A percentile compares a stretch with the other conserved stretches of the same genome.
Evolutionary conservation across 2,329 filamentous ascomycete genomes (phyloP).

Genomic region (Aspergillus sp.): DNA sequence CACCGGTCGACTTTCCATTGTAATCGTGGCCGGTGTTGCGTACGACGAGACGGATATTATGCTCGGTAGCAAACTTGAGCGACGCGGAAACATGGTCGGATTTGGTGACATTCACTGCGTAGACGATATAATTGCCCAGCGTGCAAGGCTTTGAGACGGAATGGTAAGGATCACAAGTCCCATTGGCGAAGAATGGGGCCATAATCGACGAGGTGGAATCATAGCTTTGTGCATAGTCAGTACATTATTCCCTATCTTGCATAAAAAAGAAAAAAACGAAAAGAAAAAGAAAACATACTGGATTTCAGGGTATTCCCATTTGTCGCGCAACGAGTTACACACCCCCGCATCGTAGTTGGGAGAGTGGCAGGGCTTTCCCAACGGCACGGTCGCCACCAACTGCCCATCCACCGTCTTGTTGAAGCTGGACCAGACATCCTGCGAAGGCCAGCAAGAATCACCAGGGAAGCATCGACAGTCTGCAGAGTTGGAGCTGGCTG

Average conservation of each 20-base stretch:
- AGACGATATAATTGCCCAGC: conserved; percentile 25
- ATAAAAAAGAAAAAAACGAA: neutral
- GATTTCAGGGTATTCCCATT: conserved; percentile 42
- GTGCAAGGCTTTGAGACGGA: conserved; percentile 21
- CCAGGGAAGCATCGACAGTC: conserved; percentile 48
- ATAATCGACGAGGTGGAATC: conserved; percentile 46
- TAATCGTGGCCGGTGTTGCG: conserved; percentile 40
- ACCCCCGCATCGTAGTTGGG: conserved; percentile 41
- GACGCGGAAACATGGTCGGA: conserved; percentile 18
- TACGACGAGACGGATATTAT: conserved; percentile 49
- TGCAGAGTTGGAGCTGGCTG: no score
- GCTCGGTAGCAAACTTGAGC: conserved; percentile 37
- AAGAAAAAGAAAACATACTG: conserved; percentile 33
- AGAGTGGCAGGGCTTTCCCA: conserved; percentile 51
- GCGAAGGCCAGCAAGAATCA: conserved; percentile 51
- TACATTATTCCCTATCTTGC: neutral
- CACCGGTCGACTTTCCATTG: conserved; percentile 58
- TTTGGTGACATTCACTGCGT: conserved; percentile 31
- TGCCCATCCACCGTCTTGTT: conserved; percentile 49
- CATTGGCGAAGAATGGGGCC: conserved; percentile 34
- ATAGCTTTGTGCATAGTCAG: conserved; percentile 44
- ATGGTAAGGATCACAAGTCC: conserved; percentile 40
- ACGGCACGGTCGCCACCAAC: conserved; percentile 50
- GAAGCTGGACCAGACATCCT: conserved; percentile 44
- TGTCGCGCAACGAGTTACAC: conserved; percentile 38